Base-by-base conservation (phyloP, 1,284 basidiomycete species). In the Cystobasidiaceae sp. region DNA sequence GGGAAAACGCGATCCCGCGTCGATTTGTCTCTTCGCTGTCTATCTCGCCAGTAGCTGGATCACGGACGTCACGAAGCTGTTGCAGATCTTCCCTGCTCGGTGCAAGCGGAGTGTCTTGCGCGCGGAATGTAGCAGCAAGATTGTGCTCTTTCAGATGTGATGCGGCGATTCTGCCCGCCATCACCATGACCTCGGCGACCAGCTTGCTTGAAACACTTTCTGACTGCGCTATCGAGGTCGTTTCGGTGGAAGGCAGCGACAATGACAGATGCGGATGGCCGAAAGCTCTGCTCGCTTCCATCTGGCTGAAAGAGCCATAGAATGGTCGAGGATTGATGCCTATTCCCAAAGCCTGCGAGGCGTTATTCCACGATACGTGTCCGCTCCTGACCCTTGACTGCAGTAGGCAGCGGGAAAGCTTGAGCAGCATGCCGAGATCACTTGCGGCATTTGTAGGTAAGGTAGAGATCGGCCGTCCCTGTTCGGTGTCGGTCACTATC, bases 151-250 rank as follows among this genome's bases (percentile, higher is more conserved):
- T 70, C 59, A 84, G 85, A 77, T 88, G 93, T 34, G 79, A 78
- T 17, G 90, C 94, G 0, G 88, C 87, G 1, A 87, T 80, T 1
- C 88, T 83, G 62, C 86, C 86, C 0, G 90, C 91, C 11, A 88
- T 74, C 71, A 93, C 86, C 89, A 94, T 94, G 72, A 83, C 80
- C 76, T 97, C 92, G n/a, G 43, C 45, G 19, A 64, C 61, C 17
- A 64, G 32, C 13, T 48, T 39, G 1, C 25, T 23, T 17, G 54
- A 56, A 23, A 23, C 54, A 37, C 54, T 56, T 27, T 27, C 54
- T 17, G 39, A 43, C n/a, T 7, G 17, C 15, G 17, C 30, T 9
- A 28, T 44, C 54, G n/a, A 43, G n/a, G 37, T 41, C 11, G 45
- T 13, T 13, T 3, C 45, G 21, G 41, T n/a, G 21, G 9, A 25